Percentiles rank a stretch among this genome's conserved stretches.
These are phyloP conservation scores for Moesziomyces antarcticus DNA, from an alignment of 1,284 basidiomycete genomes.

Conservation along the genomic window DNA sequence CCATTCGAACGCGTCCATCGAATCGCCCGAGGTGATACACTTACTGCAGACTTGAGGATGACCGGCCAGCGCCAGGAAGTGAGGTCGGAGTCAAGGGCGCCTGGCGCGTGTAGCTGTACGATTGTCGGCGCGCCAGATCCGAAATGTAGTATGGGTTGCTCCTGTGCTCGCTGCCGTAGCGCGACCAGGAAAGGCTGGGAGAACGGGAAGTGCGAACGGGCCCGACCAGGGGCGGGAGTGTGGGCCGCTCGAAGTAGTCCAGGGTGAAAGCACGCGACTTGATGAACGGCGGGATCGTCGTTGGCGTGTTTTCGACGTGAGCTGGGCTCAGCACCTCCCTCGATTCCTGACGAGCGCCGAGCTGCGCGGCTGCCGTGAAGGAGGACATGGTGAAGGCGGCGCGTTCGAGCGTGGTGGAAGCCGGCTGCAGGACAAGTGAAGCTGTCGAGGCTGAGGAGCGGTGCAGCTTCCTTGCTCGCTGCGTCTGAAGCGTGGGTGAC, in stretches of 20 bases:
- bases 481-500: too few species aligned
- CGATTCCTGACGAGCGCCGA: too few species aligned
- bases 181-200: slow-evolving; percentile 4
- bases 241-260: slow-evolving; percentile 16
- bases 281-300: slow-evolving; percentile 1
- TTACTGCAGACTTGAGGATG: slow-evolving; percentile 8
- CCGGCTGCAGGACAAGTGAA: too few species aligned
- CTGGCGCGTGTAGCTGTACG: slow-evolving; percentile 7
- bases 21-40: neutral
- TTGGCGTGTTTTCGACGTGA: too few species aligned
- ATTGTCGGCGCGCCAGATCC: slow-evolving; percentile 6
- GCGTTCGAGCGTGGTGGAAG: too few species aligned
- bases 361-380: too few species aligned
- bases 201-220: slow-evolving; percentile 17
- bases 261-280: slow-evolving; percentile 27
- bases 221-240: slow-evolving; percentile 26
- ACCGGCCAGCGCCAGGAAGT: too few species aligned
- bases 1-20: neutral
- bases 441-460: too few species aligned
- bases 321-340: too few species aligned
- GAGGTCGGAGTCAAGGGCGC: neutral
- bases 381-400: too few species aligned
- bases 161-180: slow-evolving; percentile 13
- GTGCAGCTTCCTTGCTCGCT: too few species aligned
- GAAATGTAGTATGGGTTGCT: slow-evolving; percentile 26